Base-by-base conservation (phyloP, 257 asterid genomes). In the Scutellaria minor region DNA sequence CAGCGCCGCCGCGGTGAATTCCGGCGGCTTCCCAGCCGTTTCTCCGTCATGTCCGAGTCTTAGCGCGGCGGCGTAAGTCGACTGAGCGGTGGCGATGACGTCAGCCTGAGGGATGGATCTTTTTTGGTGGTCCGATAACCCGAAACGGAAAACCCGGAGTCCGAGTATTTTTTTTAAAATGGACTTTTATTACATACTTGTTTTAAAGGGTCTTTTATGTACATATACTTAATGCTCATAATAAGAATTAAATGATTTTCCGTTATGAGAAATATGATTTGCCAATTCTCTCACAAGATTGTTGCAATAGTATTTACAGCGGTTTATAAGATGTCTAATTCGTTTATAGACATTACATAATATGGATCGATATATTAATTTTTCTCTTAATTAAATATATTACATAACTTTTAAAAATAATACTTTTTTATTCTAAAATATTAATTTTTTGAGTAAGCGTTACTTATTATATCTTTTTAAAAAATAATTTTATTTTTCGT, bases 1-100 rank as follows among this genome's bases (percentile, higher is more conserved):
- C 88, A 81, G 73, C 82, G 88, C 39, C 90, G 88, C 76, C 83
- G 86, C 0, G 78, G 78, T 0, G 84, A 73, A 41, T 85, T 83
- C 74, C 82, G 37, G 73, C 74, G 74, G 27, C 66, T 81, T 44
- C 81, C 69, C 6, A 86, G 88, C 69, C 85, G 86, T 3, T 76
- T 86, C 37, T 81, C 88, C 63, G 81, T 65, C 68, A 56, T 64
- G 80, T 69, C 84, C 6, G 46, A 20, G 48, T 76, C 66, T 13
- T 74, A 70, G 64, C 45, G 0, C 40, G 37, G 7, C 48, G 50
- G 53, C n/a, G 22, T 40, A 44, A 40, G 71, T 64, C 77, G 48
- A 41, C 70, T 40, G 64, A 72, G 64, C 70, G 47, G 56, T 18
- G 68, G 62, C 73, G 13, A 48, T 75, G 69, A 66, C 70, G 74